Conservation (phyloP, 352 stramenopile genomes). For the Globisporangium spinosum region DNA sequence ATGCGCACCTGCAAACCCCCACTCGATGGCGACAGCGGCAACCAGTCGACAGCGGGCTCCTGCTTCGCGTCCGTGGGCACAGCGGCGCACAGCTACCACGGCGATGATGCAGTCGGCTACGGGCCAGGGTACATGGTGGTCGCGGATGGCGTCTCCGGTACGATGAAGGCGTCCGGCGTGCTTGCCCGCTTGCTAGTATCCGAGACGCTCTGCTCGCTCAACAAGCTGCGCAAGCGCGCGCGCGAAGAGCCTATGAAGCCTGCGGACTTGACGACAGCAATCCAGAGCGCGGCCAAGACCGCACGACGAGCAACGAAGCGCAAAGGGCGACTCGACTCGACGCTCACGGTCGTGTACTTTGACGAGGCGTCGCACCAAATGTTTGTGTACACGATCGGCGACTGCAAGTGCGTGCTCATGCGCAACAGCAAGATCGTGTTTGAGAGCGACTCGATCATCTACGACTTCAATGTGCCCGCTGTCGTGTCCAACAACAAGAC, state of each 20-base stretch:
- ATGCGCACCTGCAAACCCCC: constrained; percentile 71
- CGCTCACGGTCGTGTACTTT: constrained; percentile 78
- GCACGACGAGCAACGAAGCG: constrained; percentile 67
- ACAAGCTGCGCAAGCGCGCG: constrained; percentile 64
- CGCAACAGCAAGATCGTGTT: constrained; percentile 65
- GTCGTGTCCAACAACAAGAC: constrained; percentile 84
- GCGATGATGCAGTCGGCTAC: constrained; percentile 84
- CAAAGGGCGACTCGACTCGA: constrained; percentile 82
- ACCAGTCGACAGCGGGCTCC: constrained; percentile 3
- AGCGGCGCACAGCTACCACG: constrained; percentile 77
- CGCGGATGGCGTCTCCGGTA: constrained; percentile 82
- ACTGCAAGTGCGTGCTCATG: constrained; percentile 86
- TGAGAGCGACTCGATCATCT: constrained; percentile 88
- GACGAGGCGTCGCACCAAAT: constrained; percentile 66
- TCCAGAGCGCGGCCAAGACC: constrained; percentile 68
- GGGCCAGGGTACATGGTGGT: constrained; percentile 84
- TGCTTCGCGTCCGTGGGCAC: constrained; percentile 79
- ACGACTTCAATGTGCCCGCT: constrained; percentile 88
- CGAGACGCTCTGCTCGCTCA: constrained; percentile 66
- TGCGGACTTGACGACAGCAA: constrained; percentile 58
- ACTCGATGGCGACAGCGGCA: constrained; percentile 27
- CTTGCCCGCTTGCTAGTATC: constrained; percentile 73
- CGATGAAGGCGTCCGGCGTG: constrained; percentile 79
- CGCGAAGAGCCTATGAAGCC: constrained; percentile 50
- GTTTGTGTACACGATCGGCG: constrained; percentile 84